Conservation (phyloP, 225 moss, liverwort and hornwort species). For the Pseudoscleropodium purum region DNA sequence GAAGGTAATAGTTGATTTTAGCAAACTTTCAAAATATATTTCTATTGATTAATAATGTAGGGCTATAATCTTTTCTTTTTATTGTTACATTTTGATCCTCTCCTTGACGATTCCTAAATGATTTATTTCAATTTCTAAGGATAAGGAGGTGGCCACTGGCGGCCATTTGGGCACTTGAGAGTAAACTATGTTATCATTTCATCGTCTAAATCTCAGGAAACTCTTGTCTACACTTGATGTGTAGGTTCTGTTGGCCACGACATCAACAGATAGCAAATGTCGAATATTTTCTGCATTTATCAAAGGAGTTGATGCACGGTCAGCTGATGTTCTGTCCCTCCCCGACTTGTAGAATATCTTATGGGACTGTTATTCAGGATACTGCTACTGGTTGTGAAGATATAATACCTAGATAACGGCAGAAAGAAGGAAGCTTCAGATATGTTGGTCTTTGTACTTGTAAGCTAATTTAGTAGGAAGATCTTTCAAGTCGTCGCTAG, state of each 20-base stretch:
- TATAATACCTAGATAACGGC: background rate
- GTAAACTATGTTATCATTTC: background rate
- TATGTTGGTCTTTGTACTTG: background rate
- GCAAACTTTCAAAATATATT: background rate
- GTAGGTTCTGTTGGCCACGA: conserved; percentile 92
- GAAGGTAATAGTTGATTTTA: background rate
- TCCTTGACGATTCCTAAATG: background rate
- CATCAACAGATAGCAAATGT: conserved; percentile 95
- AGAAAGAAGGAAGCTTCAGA: background rate
- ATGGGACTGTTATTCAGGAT: background rate
- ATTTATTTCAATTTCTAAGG: background rate
- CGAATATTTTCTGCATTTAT: conserved; percentile 93
- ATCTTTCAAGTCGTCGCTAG: background rate
- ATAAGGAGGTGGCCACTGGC: background rate
- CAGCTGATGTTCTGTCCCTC: conserved; percentile 15
- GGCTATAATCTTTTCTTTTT: background rate
- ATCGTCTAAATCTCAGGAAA: background rate
- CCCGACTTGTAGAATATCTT: background rate
- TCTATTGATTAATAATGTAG: background rate
- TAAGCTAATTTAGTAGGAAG: background rate
- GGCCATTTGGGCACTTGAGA: background rate
- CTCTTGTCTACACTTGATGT: background rate
- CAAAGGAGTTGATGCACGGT: conserved; percentile 98
- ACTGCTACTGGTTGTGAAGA: background rate
- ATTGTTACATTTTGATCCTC: background rate